Percentiles rank a stretch among this genome's conserved stretches.
Conservation (phyloP, 2,329 filamentous ascomycete genomes). For the Cladophialophora immunda region DNA sequence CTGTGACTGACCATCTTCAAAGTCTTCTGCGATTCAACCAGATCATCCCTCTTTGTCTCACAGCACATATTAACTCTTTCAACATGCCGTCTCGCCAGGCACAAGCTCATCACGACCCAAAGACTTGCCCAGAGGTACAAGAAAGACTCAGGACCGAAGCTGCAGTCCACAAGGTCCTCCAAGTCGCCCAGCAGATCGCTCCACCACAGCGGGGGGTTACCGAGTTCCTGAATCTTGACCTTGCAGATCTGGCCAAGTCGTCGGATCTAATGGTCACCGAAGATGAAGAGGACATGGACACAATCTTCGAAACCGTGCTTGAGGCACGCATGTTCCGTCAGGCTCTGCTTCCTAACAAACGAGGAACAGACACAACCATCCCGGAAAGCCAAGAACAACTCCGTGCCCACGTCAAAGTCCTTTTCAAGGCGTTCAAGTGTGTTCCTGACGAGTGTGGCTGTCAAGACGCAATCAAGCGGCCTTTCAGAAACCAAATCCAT, state of each 20-base stretch:
- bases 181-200: background rate
- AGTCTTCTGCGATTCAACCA: background rate
- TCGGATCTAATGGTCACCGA: slow-evolving; percentile 17
- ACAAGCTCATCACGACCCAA: slow-evolving; percentile 11
- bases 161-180: background rate
- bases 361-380: slow-evolving; percentile 42
- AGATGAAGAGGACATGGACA: slow-evolving; percentile 1
- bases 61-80: background rate
- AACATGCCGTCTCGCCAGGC: slow-evolving; percentile 1
- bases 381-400: slow-evolving; percentile 39
- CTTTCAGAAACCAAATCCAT: slow-evolving; percentile 43
- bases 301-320: slow-evolving; percentile 24
- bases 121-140: slow-evolving; percentile 14
- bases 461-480: slow-evolving; percentile 46
- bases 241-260: slow-evolving; percentile 15
- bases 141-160: background rate
- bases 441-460: slow-evolving; percentile 43
- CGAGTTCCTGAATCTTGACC: slow-evolving; percentile 5
- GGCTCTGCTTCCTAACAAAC: slow-evolving; percentile 18
- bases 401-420: slow-evolving; percentile 42
- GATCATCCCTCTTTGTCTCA: background rate
- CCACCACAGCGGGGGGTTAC: slow-evolving; percentile 17
- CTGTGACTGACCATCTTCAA: slow-evolving; percentile 27
- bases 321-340: slow-evolving; percentile 31
- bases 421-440: slow-evolving; percentile 47